Conservation (phyloP, 495 filamentous ascomycete genomes). For the Ascodesmis nigricans region DNA sequence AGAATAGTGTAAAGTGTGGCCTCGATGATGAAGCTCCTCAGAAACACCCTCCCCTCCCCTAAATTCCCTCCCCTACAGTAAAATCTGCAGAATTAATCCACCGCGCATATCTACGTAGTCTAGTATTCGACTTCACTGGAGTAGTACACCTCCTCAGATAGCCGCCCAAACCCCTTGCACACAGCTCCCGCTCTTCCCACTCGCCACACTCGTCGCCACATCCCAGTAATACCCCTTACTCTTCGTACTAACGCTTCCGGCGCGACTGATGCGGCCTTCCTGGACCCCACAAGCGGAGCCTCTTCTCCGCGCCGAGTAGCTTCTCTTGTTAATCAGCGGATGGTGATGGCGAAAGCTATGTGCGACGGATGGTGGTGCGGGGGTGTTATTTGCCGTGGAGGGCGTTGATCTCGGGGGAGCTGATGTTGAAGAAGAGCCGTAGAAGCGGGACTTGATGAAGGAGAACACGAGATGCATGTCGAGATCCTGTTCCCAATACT, state of each 20-base stretch:
- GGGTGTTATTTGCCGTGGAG: constrained; percentile 16
- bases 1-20: no score
- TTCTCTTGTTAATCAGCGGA: constrained; percentile 29
- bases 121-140: no score
- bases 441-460: constrained; percentile 43
- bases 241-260: constrained; percentile 22
- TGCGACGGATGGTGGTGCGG: constrained; percentile 3
- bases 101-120: no score
- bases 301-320: constrained; percentile 7
- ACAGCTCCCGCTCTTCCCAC: constrained; percentile 27
- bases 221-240: constrained; percentile 36
- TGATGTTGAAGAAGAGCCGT: constrained; percentile 5
- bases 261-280: constrained; percentile 19
- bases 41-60: no score
- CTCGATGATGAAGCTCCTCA: no score
- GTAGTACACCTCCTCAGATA: constrained; percentile 10
- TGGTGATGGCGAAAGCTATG: constrained; percentile 14
- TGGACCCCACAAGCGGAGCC: constrained; percentile 13
- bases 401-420: constrained; percentile 16
- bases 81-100: no score
- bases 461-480: constrained; percentile 48
- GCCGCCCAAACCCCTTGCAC: constrained; percentile 36
- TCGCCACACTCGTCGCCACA: constrained; percentile 40
- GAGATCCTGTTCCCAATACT: constrained; percentile 53
- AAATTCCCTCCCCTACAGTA: no score